A percentile compares a stretch with the other conserved stretches of the same genome.
phyloP scores from a whole-genome alignment of 2,329 filamentous ascomycete species.

The Aspergillus sp. region DNA sequence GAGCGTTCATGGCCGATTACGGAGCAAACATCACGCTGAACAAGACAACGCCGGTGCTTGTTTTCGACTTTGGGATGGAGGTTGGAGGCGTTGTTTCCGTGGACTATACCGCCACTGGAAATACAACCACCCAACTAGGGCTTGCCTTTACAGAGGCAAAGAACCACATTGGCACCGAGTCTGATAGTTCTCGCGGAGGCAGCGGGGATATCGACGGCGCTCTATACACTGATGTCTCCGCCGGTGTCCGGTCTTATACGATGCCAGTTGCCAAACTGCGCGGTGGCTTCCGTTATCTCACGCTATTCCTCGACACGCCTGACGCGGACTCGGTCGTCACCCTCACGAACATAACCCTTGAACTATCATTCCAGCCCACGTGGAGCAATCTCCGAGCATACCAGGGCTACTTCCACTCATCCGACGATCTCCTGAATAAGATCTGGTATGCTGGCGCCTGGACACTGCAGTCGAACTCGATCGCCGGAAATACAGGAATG shows the following conservation, averaged over 20 bases:
- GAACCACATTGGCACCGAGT: background rate
- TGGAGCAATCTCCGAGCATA: constrained; percentile 45
- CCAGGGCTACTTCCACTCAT: constrained; percentile 53
- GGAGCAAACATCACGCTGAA: background rate
- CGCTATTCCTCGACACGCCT: background rate
- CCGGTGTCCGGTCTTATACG: background rate
- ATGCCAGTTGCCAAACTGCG: background rate
- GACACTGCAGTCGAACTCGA: constrained; percentile 35
- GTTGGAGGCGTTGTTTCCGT: background rate
- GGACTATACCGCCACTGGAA: background rate
- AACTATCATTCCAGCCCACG: background rate
- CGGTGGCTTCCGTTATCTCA: background rate
- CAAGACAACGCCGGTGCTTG: background rate
- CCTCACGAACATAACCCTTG: background rate
- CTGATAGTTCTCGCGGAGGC: background rate
- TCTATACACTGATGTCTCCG: background rate
- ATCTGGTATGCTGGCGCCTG: constrained; percentile 59
- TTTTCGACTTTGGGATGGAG: background rate
- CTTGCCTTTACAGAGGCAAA: background rate
- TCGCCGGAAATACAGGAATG: background rate
- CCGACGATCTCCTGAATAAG: constrained; percentile 52
- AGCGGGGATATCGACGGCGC: background rate
- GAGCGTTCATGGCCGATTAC: background rate
- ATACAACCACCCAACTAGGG: background rate
- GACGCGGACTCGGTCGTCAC: background rate